Evolutionary conservation across 1,139 yeast genomes (phyloP), one percentile per base, ranked within the genome.

Genomic region (Arxiozyma slooffiae): DNA sequence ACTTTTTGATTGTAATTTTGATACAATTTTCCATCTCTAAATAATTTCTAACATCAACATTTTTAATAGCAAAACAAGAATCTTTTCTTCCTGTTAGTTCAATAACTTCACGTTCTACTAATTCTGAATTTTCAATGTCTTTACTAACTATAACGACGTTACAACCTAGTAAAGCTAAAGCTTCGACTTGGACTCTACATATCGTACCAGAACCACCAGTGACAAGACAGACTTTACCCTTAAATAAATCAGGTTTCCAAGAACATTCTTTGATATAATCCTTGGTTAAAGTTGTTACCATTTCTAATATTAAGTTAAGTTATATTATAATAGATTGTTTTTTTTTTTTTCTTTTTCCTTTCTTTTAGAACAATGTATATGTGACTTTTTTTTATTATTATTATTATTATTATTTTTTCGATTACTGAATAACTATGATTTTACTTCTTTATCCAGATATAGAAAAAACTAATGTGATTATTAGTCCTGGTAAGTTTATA

Each of bases 181-280:
- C 95, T 62, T 85, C 95, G 0, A 85, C 79, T 66, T 88, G 96
- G 3, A 83, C 90, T 50, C 89, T 73, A 67, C 97, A 89, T 49
- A 90, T 89, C 34, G 95, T 81, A 6, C 97, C 96, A 1, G 96
- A 94, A 23, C 97, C 97, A 2, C 97, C 97, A 1, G 97, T 90
- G 50, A 89, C 85, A 60, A 89, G 85, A 14, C 81, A 95, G 1
- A 87, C 96, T 66, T 88, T 89, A 26, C 86, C 94, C 51, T 78
- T 72, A 70, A 88, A 88, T 39, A 88, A 60, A 56, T 78, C 82
- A 1, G 81, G 77, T 58, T 80, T 82, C 69, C 71, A 70, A 0
- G 66, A 59, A 4, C 67, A 53, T 38, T 61, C 59, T 3, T 52
- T 39, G 9, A 69, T 56, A 52, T 62, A 69, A 7, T 57, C 48